Evolutionary conservation across 192 early-diverging fungal species (phyloP), one percentile per base, ranked within the genome.

Genomic region (Coemansia nantahalensis): DNA sequence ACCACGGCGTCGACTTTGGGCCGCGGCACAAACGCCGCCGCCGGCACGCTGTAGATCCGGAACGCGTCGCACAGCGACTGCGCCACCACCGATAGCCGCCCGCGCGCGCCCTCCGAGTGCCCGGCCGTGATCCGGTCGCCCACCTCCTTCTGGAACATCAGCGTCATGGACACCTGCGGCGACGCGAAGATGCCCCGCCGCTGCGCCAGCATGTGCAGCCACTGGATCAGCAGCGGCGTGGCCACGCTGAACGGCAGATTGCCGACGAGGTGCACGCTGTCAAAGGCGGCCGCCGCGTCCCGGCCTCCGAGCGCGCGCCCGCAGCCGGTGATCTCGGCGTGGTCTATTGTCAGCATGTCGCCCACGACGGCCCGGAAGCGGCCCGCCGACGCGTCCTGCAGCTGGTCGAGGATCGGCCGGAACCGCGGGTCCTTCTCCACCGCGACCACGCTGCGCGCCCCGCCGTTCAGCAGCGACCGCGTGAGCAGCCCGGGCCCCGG

Each of bases 101-200:
- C 82, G 13, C 89, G 73, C 21, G 80, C 40, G 1, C 70, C 50
- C 19, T 78, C 81, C 7, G 56, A 69, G 5, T 72, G 59, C 1
- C 53, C 50, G 5, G 89, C 89, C 6, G 62, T 64, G 19, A 91
- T 82, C 11, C 87, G 69, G 63, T 83, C 54, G 18, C 77, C 89
- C 13, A 91, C 87, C 54, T 91, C 89, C 43, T 83, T 83, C 64
- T 91, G 89, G 63, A 91, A 91, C 89, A 91, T 91, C 17, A 91
- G 65, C 17, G 87, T 83, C 87, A 91, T 89, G 18, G 78, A 77
- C 10, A 77, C 70, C 14, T 71, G 37, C 12, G 54, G 39, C 17
- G 56, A 39, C 8, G 68, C 62, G 44, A 91, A 91, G 18, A 91
- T 69, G 0, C 89, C 89, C 36, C 82, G 48, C 23, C 41, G 51